Evolutionary conservation across 495 filamentous ascomycete genomes (phyloP), one percentile per base, ranked within the genome.

Genomic region (Margaritispora aquatica): DNA sequence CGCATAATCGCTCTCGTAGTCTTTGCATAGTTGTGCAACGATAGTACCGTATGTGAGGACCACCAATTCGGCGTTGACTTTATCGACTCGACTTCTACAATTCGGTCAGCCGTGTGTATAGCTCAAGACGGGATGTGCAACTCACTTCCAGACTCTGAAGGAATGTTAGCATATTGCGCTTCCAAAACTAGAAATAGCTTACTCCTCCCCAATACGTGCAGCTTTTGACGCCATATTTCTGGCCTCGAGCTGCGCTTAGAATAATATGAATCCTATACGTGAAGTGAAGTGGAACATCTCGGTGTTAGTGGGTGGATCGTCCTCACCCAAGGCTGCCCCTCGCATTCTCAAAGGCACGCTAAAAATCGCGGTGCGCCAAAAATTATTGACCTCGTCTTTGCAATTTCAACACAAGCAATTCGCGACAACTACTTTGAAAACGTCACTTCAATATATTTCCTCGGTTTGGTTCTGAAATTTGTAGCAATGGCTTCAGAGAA

Each of bases 41-140:
- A 98, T 96, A 15, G 95, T 97, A 60, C 94, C 94, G 69, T 98
- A 98, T 41, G 94, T 98, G 67, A 98, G 81, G 58, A 93, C 96
- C 21, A 98, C 94, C 63, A 98, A 80, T 73, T 98, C 94, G 51
- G 94, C 90, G 74, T 96, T 86, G 68, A 85, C 82, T 70, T 85
- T 85, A 66, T 85, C 82, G 55, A 85, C 80, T 60, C 86, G 78
- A 63, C 84, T 86, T 71, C 83, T 87, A 27, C 27, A 19, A 7
- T 15, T 23, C 51, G 26, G 34, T 48, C 26, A 49, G 29, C 15
- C 13, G 46, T 23, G 38, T 8, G 38, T 44, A 17, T 7, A 44
- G 7, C 17, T 9, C 38, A 44, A 44, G 38, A 53, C 10, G 17
- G 38, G 38, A 8, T 44, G 38, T 44, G 20, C 21, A 26, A 60